These are phyloP conservation scores for Tetratostichococcus sp. DNA, from an alignment of 139 green algal species.

Conservation along the genomic window DNA sequence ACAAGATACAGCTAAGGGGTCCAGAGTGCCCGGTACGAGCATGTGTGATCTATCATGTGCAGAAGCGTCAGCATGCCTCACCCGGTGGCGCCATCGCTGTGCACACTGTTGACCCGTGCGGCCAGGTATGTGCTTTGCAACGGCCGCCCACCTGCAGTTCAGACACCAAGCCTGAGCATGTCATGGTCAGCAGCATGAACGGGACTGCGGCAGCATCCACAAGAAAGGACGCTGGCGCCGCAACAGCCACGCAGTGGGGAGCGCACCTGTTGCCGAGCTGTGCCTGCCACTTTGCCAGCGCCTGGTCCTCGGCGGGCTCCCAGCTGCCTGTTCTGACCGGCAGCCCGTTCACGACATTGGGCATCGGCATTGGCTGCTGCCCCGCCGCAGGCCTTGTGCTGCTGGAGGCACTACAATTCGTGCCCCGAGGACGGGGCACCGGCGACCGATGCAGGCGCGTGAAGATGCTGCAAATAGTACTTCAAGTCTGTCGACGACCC, in stretches of 20 bases:
- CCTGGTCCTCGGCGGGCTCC: constrained; percentile 54
- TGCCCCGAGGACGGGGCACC: too few relatives aligned
- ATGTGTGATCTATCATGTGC: neutral
- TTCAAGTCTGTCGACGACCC: too few relatives aligned
- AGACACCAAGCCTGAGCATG: neutral
- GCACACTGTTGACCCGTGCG: constrained; percentile 82
- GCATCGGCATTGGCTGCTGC: constrained; percentile 21
- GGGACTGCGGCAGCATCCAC: too few relatives aligned
- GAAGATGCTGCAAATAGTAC: too few relatives aligned
- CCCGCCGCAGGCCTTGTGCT: too few relatives aligned
- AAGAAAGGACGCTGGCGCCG: too few relatives aligned
- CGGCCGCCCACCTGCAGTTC: constrained; percentile 56
- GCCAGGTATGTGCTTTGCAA: constrained; percentile 67
- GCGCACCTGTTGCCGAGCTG: constrained; percentile 37
- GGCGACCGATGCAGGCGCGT: too few relatives aligned
- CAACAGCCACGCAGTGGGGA: neutral
- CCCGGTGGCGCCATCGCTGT: constrained; percentile 84
- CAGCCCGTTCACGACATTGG: constrained; percentile 10
- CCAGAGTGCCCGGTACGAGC: neutral
- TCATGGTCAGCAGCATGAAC: too few relatives aligned
- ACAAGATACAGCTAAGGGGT: too few relatives aligned
- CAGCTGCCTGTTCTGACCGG: constrained; percentile 45
- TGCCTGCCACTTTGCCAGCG: constrained; percentile 61
- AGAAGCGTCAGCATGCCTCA: constrained; percentile 6
- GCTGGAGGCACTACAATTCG: too few relatives aligned